Evolutionary conservation across 2,329 filamentous ascomycete genomes (phyloP).

Genomic region (Colletotrichum siamense): DNA sequence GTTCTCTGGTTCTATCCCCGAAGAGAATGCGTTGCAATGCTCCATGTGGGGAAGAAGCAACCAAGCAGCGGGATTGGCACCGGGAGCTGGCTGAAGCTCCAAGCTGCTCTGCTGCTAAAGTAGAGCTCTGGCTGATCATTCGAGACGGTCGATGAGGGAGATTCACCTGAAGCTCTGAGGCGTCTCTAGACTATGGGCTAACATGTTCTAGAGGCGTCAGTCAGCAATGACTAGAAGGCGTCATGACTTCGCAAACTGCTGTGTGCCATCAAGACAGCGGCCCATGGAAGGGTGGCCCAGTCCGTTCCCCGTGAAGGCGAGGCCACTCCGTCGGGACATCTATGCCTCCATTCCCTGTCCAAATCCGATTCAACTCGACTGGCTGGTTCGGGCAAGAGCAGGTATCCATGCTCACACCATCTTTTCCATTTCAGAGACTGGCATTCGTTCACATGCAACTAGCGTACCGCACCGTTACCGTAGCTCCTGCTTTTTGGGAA

Average conservation of each 20-base stretch:
- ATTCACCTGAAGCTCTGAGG: neutral
- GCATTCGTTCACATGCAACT: constrained; percentile 15
- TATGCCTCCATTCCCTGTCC: constrained; percentile 10
- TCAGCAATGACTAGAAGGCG: neutral
- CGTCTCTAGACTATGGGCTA: neutral
- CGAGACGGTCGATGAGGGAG: neutral
- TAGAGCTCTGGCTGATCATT: neutral
- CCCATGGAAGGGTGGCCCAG: neutral
- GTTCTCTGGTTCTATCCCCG: neutral
- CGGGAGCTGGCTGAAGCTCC: neutral
- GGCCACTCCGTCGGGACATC: constrained; percentile 15
- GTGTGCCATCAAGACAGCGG: neutral
- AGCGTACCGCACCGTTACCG: neutral
- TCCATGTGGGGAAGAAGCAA: neutral
- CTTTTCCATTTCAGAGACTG: neutral
- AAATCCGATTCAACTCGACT: neutral
- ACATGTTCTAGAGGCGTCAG: neutral
- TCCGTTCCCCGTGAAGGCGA: neutral
- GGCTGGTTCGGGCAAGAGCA: neutral
- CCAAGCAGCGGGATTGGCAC: neutral
- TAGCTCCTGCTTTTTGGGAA: constrained; percentile 3
- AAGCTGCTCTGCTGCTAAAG: neutral
- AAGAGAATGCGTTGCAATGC: neutral
- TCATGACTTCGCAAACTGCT: neutral
- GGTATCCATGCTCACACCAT: neutral